Evolutionary conservation across 805 yeast species (phyloP).

Genomic region (Ogataea trehalophila): DNA sequence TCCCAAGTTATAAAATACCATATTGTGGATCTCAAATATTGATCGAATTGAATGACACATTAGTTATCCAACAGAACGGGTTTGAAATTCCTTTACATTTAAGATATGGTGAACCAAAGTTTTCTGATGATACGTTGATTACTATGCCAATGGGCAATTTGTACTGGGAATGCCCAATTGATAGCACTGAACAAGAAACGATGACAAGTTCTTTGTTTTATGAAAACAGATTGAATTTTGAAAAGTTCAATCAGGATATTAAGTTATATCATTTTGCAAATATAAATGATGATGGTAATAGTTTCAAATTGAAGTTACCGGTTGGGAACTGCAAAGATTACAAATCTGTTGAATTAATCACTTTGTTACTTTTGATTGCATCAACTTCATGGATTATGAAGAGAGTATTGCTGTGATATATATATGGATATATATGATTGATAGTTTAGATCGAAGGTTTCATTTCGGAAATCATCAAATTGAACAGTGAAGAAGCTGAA

Average conservation of each 20-base stretch:
- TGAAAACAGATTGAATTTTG: slow-evolving; percentile 18
- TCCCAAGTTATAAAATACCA: slow-evolving; percentile 25
- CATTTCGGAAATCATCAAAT: too few relatives aligned
- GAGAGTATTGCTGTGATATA: not conserved
- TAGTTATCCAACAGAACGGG: slow-evolving; percentile 6
- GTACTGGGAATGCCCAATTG: slow-evolving; percentile 25
- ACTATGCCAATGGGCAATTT: slow-evolving; percentile 19
- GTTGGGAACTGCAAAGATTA: slow-evolving; percentile 11
- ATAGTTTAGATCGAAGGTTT: too few relatives aligned
- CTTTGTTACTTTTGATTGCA: slow-evolving; percentile 6
- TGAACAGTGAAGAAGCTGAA: too few relatives aligned
- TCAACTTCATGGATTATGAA: slow-evolving; percentile 8
- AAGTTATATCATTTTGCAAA: slow-evolving; percentile 15
- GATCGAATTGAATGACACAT: slow-evolving; percentile 14
- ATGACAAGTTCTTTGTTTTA: slow-evolving; percentile 19
- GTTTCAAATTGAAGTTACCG: slow-evolving; percentile 6
- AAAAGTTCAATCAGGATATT: slow-evolving; percentile 7
- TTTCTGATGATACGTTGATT: slow-evolving; percentile 3
- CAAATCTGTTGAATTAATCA: slow-evolving; percentile 9
- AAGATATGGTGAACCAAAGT: slow-evolving; percentile 25
- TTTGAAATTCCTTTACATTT: slow-evolving; percentile 30
- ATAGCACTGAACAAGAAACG: slow-evolving; percentile 6
- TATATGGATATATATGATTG: not conserved
- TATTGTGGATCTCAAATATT: slow-evolving; percentile 22
- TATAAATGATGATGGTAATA: slow-evolving; percentile 1